These are phyloP conservation scores for Cercospora nicotianae DNA, from an alignment of 2,329 filamentous ascomycete species.

Conservation along the genomic window DNA sequence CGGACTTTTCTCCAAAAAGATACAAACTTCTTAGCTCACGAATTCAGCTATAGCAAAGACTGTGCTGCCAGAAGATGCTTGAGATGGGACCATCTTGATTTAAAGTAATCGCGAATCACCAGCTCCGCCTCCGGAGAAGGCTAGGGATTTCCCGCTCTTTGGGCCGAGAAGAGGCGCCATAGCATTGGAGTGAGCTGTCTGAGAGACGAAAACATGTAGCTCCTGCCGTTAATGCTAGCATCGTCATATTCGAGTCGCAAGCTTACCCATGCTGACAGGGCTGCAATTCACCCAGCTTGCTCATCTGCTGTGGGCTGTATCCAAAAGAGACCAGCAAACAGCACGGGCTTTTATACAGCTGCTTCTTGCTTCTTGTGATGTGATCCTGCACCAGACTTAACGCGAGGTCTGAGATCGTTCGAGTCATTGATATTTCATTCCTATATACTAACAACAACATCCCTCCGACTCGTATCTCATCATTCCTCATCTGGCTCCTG, in stretches of 20 bases:
- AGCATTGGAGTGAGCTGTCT: too few relatives aligned
- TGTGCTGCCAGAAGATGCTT: too few relatives aligned
- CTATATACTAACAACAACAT: background rate
- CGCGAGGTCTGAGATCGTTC: background rate
- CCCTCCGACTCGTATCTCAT: background rate
- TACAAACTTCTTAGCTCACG: too few relatives aligned
- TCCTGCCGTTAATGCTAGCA: too few relatives aligned
- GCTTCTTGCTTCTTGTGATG: background rate
- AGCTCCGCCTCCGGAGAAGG: too few relatives aligned
- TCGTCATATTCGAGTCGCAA: background rate
- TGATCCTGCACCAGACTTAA: background rate
- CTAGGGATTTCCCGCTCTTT: too few relatives aligned
- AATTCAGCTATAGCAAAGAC: too few relatives aligned
- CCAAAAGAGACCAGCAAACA: background rate
- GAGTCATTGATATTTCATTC: background rate
- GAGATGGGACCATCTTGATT: too few relatives aligned
- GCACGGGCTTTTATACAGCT: background rate
- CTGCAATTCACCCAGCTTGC: background rate
- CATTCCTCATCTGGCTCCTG: conserved; percentile 10
- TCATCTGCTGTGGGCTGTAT: background rate
- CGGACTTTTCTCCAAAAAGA: too few relatives aligned
- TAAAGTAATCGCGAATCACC: too few relatives aligned
- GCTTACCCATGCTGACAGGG: background rate
- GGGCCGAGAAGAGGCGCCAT: too few relatives aligned
- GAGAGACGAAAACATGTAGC: too few relatives aligned